Conservation (phyloP, 78 protist species). For the Cavenderia fasciculata region DNA sequence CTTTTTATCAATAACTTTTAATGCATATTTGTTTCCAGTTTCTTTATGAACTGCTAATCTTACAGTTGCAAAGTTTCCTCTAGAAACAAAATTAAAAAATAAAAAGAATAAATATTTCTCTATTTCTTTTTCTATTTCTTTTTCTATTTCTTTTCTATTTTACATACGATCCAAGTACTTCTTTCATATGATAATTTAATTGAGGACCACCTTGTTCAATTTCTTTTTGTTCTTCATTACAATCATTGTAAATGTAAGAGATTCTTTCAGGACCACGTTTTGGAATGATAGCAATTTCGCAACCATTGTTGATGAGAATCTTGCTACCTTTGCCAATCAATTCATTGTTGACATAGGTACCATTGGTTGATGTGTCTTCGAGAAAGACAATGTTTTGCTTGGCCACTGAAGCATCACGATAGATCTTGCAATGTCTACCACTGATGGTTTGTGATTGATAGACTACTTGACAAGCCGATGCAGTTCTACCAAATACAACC, state of each 20-base stretch:
- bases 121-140: not conserved
- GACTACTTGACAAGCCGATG: not conserved
- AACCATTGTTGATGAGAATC: constrained; percentile 63
- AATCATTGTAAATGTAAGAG: constrained; percentile 60
- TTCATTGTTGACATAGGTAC: constrained; percentile 71
- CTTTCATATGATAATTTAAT: constrained; percentile 34
- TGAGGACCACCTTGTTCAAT: constrained; percentile 83
- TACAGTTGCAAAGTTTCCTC: constrained; percentile 79
- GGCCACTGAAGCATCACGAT: constrained; percentile 44
- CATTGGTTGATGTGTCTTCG: constrained; percentile 64
- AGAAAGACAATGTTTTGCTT: constrained; percentile 41
- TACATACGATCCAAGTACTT: constrained; percentile 55
- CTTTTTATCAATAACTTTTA: constrained; percentile 81
- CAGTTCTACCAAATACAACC: constrained; percentile 35
- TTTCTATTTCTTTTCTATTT: no score
- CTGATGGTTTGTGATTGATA: constrained; percentile 30
- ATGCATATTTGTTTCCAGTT: constrained; percentile 74
- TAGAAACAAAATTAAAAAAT: not conserved
- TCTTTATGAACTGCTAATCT: constrained; percentile 61
- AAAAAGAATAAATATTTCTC: not conserved
- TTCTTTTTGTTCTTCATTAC: constrained; percentile 64
- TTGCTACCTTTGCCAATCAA: constrained; percentile 53
- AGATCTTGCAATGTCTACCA: constrained; percentile 58
- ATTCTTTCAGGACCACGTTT: constrained; percentile 49
- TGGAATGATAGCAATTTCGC: constrained; percentile 60